Evolutionary conservation across 2,329 filamentous ascomycete species (phyloP).

Genomic region (Cordyceps tenuipes): DNA sequence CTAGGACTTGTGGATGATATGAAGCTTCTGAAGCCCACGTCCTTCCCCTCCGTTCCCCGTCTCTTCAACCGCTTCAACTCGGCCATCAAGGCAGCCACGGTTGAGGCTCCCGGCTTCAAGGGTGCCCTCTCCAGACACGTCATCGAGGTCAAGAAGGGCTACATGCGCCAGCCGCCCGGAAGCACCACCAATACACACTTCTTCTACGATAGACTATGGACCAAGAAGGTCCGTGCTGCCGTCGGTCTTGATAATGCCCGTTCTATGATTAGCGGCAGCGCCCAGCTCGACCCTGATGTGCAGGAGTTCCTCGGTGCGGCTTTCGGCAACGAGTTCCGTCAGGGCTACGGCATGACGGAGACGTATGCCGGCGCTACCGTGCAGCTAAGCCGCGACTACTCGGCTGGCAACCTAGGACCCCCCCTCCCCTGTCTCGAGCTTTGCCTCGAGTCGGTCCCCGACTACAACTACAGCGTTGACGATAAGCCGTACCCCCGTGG

Average conservation of each 20-base stretch:
- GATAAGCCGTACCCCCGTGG: conserved; percentile 88
- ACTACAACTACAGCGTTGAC: conserved; percentile 84
- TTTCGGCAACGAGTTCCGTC: conserved; percentile 68
- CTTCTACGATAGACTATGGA: conserved; percentile 82
- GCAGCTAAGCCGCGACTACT: conserved; percentile 63
- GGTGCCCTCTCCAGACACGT: conserved; percentile 75
- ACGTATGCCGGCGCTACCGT: conserved; percentile 71
- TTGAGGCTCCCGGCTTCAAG: conserved; percentile 71
- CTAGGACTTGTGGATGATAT: conserved; percentile 81
- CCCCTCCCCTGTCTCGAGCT: conserved; percentile 61
- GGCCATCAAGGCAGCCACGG: conserved; percentile 69
- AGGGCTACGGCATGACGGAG: conserved; percentile 93
- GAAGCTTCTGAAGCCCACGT: conserved; percentile 75
- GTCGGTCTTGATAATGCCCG: conserved; percentile 69
- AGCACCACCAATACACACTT: conserved; percentile 71
- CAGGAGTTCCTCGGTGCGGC: conserved; percentile 84
- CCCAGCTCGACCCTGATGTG: conserved; percentile 83
- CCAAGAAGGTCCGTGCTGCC: conserved; percentile 75
- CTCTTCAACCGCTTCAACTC: conserved; percentile 86
- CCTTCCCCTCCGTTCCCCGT: conserved; percentile 81
- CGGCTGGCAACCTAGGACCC: conserved; percentile 72
- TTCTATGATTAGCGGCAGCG: conserved; percentile 79
- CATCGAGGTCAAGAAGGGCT: conserved; percentile 71
- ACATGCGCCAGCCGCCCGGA: conserved; percentile 61
- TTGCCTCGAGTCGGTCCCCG: conserved; percentile 79